Base-by-base conservation (phyloP, 495 filamentous ascomycete species). In the Parachaetomium inaequale region DNA sequence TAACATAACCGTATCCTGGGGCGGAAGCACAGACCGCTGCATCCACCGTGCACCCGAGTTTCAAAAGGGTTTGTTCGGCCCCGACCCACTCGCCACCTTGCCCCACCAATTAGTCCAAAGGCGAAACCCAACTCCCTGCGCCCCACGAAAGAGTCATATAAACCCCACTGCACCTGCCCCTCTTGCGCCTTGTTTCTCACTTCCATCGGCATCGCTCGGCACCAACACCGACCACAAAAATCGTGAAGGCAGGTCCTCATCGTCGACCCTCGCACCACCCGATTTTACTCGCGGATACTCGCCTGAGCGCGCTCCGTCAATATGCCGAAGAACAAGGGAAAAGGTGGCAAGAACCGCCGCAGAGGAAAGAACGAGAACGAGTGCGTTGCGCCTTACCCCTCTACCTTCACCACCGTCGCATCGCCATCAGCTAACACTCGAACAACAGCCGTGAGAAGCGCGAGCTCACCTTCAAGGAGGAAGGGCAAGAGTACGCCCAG, bases 341-440 rank as follows among this genome's bases (percentile, higher is more conserved):
- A 97, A 90, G 94, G 94, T 76, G 94, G 94, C 83, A 98, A 98
- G 84, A 98, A 98, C 79, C 82, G 94, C 75, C 86, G 94, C 81
- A 88, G 94, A 79, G 94, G 94, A 78, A 98, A 98, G 91, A 98
- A 98, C 84, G 94, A 98, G 83, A 98, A 97, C 83, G 78, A 81
- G 71, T 73, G 63, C 64, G 71, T 60, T 57, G 52, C 47, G 8
- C 2, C 23, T n/a, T n/a, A n/a, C 42, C 26, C 43, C 28, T 28
- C 29, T 21, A 17, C 46, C 12, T 56, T 19, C 51, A 55, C 45
- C 54, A 47, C 38, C 40, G 40, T 53, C 17, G 29, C 51, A 23
- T 29, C 25, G 49, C 43, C 40, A 12, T 54, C 29, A n/a, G 29
- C 64, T 69, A 40, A 68, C 63, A 29, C 10, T 11, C 26, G 3